These are phyloP conservation scores for Ambrosiella cleistominuta DNA, from an alignment of 2,329 filamentous ascomycete genomes.

Conservation along the genomic window DNA sequence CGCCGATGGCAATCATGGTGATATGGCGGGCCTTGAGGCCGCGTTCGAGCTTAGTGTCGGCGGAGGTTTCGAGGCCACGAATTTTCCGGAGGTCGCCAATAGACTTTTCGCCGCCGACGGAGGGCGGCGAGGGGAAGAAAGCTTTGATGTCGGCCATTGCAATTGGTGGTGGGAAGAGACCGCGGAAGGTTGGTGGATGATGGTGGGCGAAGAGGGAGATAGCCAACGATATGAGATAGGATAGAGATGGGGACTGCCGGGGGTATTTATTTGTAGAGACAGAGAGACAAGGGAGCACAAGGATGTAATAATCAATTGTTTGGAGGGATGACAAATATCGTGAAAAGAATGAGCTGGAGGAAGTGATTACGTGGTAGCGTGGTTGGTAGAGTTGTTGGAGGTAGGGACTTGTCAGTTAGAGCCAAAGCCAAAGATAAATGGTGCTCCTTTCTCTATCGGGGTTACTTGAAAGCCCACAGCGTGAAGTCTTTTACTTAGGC, in stretches of 20 bases:
- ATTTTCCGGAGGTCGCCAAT: constrained; percentile 18
- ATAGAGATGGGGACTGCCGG: neutral
- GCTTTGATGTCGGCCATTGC: constrained; percentile 8
- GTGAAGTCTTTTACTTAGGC: too few relatives aligned
- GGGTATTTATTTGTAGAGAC: neutral
- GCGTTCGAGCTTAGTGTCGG: constrained; percentile 31
- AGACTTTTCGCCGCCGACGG: constrained; percentile 6
- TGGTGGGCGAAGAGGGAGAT: neutral
- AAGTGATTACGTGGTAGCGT: neutral
- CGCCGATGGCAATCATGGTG: constrained; percentile 51
- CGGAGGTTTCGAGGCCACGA: constrained; percentile 31
- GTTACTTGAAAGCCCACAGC: too few relatives aligned
- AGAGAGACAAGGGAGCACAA: neutral
- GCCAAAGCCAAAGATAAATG: too few relatives aligned
- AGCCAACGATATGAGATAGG: neutral
- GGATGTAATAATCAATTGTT: too few relatives aligned
- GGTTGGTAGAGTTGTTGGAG: neutral
- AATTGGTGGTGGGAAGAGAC: neutral
- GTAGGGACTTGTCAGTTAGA: neutral
- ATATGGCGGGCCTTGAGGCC: constrained; percentile 37
- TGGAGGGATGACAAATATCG: too few relatives aligned
- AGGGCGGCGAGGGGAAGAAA: neutral
- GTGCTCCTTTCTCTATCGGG: too few relatives aligned
- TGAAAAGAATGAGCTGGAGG: neutral
- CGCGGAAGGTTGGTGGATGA: neutral